Evolutionary conservation across 1,284 basidiomycete genomes (phyloP), one percentile per base, ranked within the genome.

Genomic region (Puccinia triticina): DNA sequence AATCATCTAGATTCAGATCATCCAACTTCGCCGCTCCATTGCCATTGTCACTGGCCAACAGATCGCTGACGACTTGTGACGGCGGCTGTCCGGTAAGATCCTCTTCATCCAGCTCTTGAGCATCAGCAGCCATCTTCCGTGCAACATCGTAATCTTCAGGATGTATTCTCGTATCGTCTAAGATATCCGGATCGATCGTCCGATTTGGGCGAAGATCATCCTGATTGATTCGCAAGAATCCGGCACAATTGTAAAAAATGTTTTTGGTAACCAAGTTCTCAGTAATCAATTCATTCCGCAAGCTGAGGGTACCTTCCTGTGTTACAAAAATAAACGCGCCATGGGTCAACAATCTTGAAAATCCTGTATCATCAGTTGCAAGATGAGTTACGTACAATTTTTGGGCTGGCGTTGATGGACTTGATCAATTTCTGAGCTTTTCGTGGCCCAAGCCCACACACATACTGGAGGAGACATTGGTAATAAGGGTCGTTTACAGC

Each of bases 61-160:
- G 92, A 78, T 93, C 89, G 29, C 90, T 90, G 64, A 95, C 92
- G 12, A 96, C 94, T 8, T 86, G 86, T 3, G 95, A 97, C 53
- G 94, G 93, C 86, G 95, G 93, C 84, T 94, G 92, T 84, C 80
- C 55, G 43, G 94, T 90, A 46, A 84, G 72, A 87, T 98, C 96
- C 86, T 98, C 96, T 86, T 96, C 94, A 85, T 98, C 96, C 48
- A 95, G 90, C 86, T 98, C 96, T 34, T 98, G 90, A 10, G 96
- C 95, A 87, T 98, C 96, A 16, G 94, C 94, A 50, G 97, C 96
- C 95, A 99, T 98, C 89, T 99, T 98, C 67, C 95, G 92, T 0
- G 97, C 96, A 79, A 98, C 90, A 85, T 98, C 95, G 87, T 99
- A 99, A 88, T 99, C 96, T 87, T 98, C 95, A 0, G 95, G 95